phyloP scores from a whole-genome alignment of 495 filamentous ascomycete species.

The Tuber melanosporum region DNA sequence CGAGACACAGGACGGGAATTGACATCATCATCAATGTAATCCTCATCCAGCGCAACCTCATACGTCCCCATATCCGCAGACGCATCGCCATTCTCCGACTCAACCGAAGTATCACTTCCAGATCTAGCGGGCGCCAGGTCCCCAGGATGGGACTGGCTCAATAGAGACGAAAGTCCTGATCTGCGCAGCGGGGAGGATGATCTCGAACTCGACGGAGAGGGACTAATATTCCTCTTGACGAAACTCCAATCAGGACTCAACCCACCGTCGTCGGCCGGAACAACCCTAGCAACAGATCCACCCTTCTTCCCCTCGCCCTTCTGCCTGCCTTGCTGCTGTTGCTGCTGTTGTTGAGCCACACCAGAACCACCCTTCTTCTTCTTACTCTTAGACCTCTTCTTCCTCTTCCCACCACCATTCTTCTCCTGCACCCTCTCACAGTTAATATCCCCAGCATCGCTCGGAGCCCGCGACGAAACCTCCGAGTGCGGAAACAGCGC shows the following conservation, averaged over 20 bases:
- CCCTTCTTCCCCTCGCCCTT: constrained; percentile 11
- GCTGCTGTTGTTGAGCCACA: neutral
- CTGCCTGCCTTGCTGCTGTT: constrained; percentile 14
- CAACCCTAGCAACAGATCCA: neutral
- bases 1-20: constrained; percentile 36
- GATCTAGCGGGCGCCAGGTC: constrained; percentile 26
- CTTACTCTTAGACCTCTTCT: constrained; percentile 25
- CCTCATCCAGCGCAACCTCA: constrained; percentile 78
- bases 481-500: constrained; percentile 34
- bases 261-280: constrained; percentile 4
- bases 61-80: constrained; percentile 64
- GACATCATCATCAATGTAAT: constrained; percentile 76
- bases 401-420: constrained; percentile 26
- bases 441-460: constrained; percentile 25
- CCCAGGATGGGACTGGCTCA: constrained; percentile 36
- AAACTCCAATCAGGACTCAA: constrained; percentile 32
- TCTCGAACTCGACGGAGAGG: constrained; percentile 40
- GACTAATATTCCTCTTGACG: constrained; percentile 26
- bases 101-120: constrained; percentile 51
- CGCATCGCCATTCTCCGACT: constrained; percentile 53
- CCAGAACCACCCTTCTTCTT: constrained; percentile 10
- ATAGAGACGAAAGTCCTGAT: constrained; percentile 25
- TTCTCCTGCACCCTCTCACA: constrained; percentile 11
- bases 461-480: constrained; percentile 33
- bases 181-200: constrained; percentile 42